Evolutionary conservation across 495 filamentous ascomycete species (phyloP).

Genomic region (Cladorrhinum samala): DNA sequence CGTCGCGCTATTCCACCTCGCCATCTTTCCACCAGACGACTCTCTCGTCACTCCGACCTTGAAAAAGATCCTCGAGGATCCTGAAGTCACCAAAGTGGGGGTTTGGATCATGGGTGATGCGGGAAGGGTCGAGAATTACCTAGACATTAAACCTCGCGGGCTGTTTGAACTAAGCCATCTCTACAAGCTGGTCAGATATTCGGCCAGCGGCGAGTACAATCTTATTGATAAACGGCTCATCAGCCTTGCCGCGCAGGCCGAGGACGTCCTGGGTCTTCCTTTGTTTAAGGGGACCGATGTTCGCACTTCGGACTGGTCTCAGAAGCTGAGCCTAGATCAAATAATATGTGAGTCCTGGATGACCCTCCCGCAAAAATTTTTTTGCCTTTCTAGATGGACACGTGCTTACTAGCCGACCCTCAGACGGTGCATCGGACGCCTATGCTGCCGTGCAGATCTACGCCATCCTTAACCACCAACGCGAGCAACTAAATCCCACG

Average conservation of each 20-base stretch:
- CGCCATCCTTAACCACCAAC: slow-evolving; percentile 59
- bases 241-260: slow-evolving; percentile 58
- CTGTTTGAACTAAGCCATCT: slow-evolving; percentile 77
- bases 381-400: too few species aligned
- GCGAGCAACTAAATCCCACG: slow-evolving; percentile 55
- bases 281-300: slow-evolving; percentile 65
- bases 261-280: slow-evolving; percentile 68
- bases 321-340: slow-evolving; percentile 55
- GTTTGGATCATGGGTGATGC: slow-evolving; percentile 70
- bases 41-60: slow-evolving; percentile 65
- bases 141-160: slow-evolving; percentile 56
- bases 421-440: slow-evolving; percentile 80
- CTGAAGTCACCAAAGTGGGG: slow-evolving; percentile 67
- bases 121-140: slow-evolving; percentile 58
- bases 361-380: too few species aligned
- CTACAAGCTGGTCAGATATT: slow-evolving; percentile 65
- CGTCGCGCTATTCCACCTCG: slow-evolving; percentile 78
- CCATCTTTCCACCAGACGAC: slow-evolving; percentile 49
- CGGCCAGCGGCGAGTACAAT: slow-evolving; percentile 36
- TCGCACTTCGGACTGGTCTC: slow-evolving; percentile 66
- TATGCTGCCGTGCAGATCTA: slow-evolving; percentile 75
- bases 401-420: too few species aligned
- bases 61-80: slow-evolving; percentile 62
- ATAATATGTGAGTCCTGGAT: slow-evolving; percentile 59
- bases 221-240: slow-evolving; percentile 62